phyloP scores from a whole-genome alignment of 148 eudicot genomes.

The Rhododendron kiyosumense region DNA sequence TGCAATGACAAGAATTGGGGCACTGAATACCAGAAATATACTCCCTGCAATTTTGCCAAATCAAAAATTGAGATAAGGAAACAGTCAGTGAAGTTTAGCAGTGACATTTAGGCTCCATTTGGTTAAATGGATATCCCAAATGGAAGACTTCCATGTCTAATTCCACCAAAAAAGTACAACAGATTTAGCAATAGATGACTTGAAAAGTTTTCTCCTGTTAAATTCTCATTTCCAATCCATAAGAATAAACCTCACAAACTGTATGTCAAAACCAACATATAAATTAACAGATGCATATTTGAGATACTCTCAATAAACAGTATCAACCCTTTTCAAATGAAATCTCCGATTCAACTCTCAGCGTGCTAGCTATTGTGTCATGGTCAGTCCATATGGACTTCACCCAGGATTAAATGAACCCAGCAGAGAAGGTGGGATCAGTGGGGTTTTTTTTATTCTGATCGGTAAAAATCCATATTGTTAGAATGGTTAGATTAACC shows the following conservation, averaged over 20 bases:
- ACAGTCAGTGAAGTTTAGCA: not conserved
- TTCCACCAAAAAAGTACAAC: not conserved
- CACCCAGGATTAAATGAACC: not conserved
- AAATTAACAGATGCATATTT: not conserved
- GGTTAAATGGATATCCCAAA: not conserved
- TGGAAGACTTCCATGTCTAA: not conserved
- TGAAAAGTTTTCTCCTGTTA: not conserved
- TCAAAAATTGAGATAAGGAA: not conserved
- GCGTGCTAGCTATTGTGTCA: not conserved
- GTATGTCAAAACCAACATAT: not conserved
- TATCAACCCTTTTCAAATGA: not conserved
- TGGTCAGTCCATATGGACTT: not conserved
- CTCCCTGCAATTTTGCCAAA: slow-evolving; percentile 47
- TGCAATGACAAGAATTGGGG: slow-evolving; percentile 57
- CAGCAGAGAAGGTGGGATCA: not conserved
- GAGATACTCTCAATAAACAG: not conserved
- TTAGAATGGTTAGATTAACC: too few species aligned
- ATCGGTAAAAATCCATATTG: too few species aligned
- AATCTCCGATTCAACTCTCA: not conserved
- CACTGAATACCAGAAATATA: slow-evolving; percentile 50
- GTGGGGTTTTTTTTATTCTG: not conserved
- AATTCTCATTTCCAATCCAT: not conserved
- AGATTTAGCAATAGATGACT: not conserved
- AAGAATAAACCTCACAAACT: not conserved
- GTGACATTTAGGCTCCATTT: not conserved